These are phyloP conservation scores for Monascus purpureus DNA, from an alignment of 495 filamentous ascomycete species.

Conservation along the genomic window DNA sequence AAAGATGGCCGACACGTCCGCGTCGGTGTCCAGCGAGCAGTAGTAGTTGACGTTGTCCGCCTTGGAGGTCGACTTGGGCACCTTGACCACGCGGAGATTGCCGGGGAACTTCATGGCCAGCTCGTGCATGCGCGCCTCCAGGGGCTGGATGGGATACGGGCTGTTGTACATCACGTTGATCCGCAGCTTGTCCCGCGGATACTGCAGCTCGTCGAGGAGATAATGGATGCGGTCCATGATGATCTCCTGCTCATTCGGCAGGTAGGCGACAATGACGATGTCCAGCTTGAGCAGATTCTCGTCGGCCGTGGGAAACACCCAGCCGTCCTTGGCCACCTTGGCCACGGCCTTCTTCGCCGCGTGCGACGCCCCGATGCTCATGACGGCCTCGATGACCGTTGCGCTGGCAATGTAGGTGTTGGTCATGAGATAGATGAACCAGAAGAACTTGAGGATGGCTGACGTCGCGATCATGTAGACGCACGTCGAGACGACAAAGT, in stretches of 20 bases:
- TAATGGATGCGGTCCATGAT: constrained; percentile 23
- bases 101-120: too few relatives aligned
- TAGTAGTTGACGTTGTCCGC: constrained; percentile 29
- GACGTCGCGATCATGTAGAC: constrained; percentile 19
- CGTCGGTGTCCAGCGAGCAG: constrained; percentile 16
- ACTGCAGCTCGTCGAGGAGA: constrained; percentile 20
- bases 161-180: constrained; percentile 29
- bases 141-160: constrained; percentile 18
- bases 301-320: constrained; percentile 21
- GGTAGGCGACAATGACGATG: constrained; percentile 26
- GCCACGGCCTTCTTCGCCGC: constrained; percentile 14
- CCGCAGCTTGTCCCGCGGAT: constrained; percentile 20
- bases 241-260: constrained; percentile 29
- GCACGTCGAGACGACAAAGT: constrained; percentile 20
- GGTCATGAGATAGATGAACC: constrained; percentile 20
- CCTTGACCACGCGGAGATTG: constrained; percentile 21
- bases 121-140: too few relatives aligned
- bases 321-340: constrained; percentile 15
- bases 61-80: constrained; percentile 23
- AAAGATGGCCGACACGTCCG: constrained; percentile 23
- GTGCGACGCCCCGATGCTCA: constrained; percentile 14
- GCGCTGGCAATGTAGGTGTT: constrained; percentile 21
- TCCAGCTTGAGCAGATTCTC: constrained; percentile 19
- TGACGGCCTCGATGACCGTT: constrained; percentile 22
- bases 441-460: constrained; percentile 16